Conservation (phyloP, 306 rosid species). For the Adenanthera pavonina region DNA sequence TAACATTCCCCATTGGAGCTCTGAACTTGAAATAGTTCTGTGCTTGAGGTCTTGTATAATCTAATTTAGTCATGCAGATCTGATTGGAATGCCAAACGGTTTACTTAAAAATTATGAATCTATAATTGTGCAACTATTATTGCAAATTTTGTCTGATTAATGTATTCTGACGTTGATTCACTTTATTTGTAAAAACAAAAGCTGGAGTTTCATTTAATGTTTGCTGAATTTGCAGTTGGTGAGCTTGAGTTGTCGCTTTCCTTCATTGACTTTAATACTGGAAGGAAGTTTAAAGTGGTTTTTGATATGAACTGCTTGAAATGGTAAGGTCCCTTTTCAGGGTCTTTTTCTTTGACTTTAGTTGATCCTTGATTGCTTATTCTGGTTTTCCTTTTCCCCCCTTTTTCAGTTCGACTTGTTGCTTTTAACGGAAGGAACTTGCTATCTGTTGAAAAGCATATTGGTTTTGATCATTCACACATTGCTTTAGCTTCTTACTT, state of each 20-base stretch:
- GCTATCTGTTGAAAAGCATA: no score
- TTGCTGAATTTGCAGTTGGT: constrained; percentile 56
- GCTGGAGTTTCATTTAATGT: constrained; percentile 30
- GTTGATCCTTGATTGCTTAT: not conserved
- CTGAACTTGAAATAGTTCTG: not conserved
- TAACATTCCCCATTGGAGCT: not conserved
- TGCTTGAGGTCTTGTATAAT: not conserved
- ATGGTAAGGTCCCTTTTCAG: constrained; percentile 55
- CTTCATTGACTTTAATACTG: constrained; percentile 62
- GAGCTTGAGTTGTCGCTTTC: constrained; percentile 73
- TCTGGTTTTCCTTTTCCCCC: not conserved
- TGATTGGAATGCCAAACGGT: not conserved
- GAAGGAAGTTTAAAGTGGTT: constrained; percentile 59
- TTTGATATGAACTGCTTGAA: constrained; percentile 79
- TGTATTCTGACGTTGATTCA: not conserved
- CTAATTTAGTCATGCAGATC: not conserved
- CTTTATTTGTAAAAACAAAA: not conserved
- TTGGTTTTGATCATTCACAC: no score
- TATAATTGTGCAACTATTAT: not conserved
- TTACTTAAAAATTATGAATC: not conserved
- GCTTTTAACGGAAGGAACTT: no score
- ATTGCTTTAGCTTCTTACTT: no score
- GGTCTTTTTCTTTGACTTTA: not conserved
- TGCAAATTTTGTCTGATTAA: constrained; percentile 5
- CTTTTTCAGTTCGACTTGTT: no score